Conservation (phyloP, 2,329 filamentous ascomycete genomes). For the Cordyceps pruinosa region DNA sequence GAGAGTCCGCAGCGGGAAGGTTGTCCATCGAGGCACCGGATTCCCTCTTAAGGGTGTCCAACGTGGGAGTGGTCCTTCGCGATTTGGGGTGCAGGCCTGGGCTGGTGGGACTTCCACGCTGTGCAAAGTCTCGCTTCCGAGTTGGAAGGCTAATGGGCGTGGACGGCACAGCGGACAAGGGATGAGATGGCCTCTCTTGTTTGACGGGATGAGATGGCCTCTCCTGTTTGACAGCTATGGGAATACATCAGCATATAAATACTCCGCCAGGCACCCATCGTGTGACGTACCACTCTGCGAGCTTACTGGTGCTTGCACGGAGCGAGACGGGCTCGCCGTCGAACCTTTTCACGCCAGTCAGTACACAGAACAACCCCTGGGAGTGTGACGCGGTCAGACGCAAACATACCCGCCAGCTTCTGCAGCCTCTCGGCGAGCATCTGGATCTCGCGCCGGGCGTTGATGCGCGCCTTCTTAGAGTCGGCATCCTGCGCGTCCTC, state of each 20-base stretch:
- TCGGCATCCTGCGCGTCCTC: slow-evolving; percentile 11
- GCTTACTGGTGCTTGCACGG: background rate
- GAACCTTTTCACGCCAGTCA: background rate
- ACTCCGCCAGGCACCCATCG: background rate
- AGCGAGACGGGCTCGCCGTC: background rate
- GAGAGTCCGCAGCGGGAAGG: slow-evolving; percentile 13
- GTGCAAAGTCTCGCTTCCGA: slow-evolving; percentile 4
- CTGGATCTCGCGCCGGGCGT: background rate
- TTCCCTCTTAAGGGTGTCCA: background rate
- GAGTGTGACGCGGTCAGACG: background rate
- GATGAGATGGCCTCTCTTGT: background rate
- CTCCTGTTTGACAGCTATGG: background rate
- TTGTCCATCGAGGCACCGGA: background rate
- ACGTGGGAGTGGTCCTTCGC: slow-evolving; percentile 22
- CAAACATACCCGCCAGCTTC: background rate
- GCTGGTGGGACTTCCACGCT: background rate
- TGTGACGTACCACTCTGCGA: background rate
- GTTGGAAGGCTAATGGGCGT: background rate
- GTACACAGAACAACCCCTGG: background rate
- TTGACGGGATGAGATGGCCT: background rate
- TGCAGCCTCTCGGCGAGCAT: background rate
- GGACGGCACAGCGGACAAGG: background rate
- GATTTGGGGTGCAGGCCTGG: slow-evolving; percentile 15
- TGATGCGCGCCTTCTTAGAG: background rate
- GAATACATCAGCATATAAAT: background rate